A percentile compares a stretch with the other conserved stretches of the same genome.
These are phyloP conservation scores for Alopecurus myosuroides DNA, from an alignment of 176 grass and related monocot genomes.

Conservation along the genomic window DNA sequence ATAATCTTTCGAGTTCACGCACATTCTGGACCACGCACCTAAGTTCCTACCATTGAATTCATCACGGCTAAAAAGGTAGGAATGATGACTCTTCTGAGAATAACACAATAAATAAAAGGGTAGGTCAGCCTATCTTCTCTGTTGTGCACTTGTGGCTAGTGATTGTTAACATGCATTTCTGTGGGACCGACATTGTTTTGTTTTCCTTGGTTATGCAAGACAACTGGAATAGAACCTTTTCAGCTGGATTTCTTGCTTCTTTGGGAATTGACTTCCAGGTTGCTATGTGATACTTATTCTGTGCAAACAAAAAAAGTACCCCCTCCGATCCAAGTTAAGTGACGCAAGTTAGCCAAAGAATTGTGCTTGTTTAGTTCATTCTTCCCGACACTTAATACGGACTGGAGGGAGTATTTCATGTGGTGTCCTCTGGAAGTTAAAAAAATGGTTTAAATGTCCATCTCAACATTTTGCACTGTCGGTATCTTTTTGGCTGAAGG, in stretches of 20 bases:
- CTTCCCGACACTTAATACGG: no score
- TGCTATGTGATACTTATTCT: background rate
- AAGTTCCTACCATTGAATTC: background rate
- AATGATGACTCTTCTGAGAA: background rate
- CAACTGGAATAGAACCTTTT: background rate
- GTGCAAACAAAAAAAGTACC: background rate
- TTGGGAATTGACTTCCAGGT: background rate
- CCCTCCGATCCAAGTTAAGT: no score
- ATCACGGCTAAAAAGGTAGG: background rate
- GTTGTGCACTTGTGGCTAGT: background rate
- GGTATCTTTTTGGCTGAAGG: background rate
- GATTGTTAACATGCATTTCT: background rate
- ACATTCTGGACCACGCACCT: background rate
- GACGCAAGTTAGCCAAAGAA: no score
- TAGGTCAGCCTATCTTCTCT: background rate
- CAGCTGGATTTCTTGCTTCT: background rate
- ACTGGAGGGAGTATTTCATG: no score
- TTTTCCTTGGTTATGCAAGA: background rate
- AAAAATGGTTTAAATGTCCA: background rate
- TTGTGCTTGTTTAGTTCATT: no score
- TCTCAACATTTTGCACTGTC: background rate
- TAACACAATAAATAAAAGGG: background rate
- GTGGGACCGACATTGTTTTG: conserved; percentile 12
- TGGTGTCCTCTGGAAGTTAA: background rate
- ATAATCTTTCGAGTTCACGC: background rate